Base-by-base conservation (phyloP, 2,329 filamentous ascomycete genomes). In the Scortechinia acanthostroma region DNA sequence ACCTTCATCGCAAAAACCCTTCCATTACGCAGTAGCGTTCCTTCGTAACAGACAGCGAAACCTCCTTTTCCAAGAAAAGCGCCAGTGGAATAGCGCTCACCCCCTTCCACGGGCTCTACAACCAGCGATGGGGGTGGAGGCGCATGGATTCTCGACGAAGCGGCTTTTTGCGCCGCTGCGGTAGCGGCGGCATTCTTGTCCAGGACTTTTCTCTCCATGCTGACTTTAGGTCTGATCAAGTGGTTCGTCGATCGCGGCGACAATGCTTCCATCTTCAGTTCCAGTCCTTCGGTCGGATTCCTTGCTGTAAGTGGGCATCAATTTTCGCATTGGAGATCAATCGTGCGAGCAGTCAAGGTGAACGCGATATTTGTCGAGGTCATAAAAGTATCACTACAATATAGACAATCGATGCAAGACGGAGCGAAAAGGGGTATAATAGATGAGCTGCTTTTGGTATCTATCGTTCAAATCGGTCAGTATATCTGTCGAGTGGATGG, bases 41-140 rank as follows among this genome's bases (percentile, higher is more conserved):
- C 70, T 51, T 73, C 68, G 46, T 72, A 72, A 47, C 69, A 73
- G 16, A 73, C 62, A 3, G 70, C 70, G 54, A 73, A 73, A 0
- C 70, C 70, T 28, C 70, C 70, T 53, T 71, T 72, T 1, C 70
- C 70, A 16, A 73, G 53, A 45, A 69, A 70, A 21, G 51, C 58
- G 10, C 69, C 70, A 2, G 65, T 69, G 2, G 60, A 51, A 48
- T 72, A 73, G 48, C 60, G 60, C 52, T 73, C 68, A 17, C 62
- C 63, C 45, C 63, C 55, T 22, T 62, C 58, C 17, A 60, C 67
- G 3, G 70, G 70, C 48, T 73, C 70, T 21, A 57, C 52, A 13
- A 73, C 62, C 42, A 65, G 51, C 13, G 63, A 48, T 20, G 69
- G 69, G 13, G 69, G 69, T 25, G 66, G 63, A 42, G 65, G 59